Base-by-base conservation (phyloP, 768 basidiomycete genomes). In the Amanita thiersii region DNA sequence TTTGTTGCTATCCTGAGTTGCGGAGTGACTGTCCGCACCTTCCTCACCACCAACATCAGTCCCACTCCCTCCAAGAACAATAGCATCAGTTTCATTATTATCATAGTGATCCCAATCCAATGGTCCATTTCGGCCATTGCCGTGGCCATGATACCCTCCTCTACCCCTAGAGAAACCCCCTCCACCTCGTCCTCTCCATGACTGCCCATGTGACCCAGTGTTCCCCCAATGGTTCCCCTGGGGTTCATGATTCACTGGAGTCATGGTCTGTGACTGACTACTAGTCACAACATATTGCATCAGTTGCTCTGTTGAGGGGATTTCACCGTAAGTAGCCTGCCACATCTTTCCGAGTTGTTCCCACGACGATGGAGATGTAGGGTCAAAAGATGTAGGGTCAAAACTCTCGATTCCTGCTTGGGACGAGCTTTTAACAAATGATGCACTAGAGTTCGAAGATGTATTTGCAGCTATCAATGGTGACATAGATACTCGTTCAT, bases 291-390 rank as follows among this genome's bases (percentile, higher is more conserved):
- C 69, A 55, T 81, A 84, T 58, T 78, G 72, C 79, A 86, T 79
- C 50, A 89, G 72, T 53, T 88, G 72, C 52, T 86, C 80, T 52
- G 81, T 79, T 43, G 82, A 72, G 20, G 87, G 87, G 50, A 66
- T 37, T 52, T 73, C 70, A 30, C 85, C 82, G 58, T 83, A 62
- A 39, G 83, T 80, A 43, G 69, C 66, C 55, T 70, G 62, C 85
- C 84, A 90, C 68, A 86, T 78, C 56, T 76, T 77, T 57, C 82
- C 83, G 45, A 92, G 73, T 43, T 75, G 72, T 65, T 82, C 78
- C 89, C 89, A 92, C 57, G 84, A 80, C 39, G 73, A 59, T 40
- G 88, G 73, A 32, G 73, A 68, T 20, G 80, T 79, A 41, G 77
- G 78, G 67, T 89, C 74, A 72, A 91, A 91, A 35, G 72, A 69